Evolutionary conservation across 2,329 filamentous ascomycete species (phyloP).

Genomic region (Arthrinium puccinioides): DNA sequence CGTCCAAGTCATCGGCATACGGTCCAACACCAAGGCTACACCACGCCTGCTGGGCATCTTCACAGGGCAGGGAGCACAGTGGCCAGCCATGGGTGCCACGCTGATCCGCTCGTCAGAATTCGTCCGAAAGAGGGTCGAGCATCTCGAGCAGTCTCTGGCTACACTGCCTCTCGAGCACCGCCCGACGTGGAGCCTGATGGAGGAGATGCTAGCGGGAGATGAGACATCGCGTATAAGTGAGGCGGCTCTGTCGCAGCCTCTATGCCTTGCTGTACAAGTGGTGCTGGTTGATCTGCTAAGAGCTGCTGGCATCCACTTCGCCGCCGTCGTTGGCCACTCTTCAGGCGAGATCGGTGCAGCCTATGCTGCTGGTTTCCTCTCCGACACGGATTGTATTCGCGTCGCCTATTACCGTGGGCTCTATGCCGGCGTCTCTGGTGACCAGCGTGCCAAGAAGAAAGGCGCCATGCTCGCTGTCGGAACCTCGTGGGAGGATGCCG

Average conservation of each 20-base stretch:
- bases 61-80: conserved; percentile 27
- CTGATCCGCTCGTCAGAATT: conserved; percentile 8
- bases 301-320: conserved; percentile 23
- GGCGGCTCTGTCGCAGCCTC: conserved; percentile 25
- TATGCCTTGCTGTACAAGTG: conserved; percentile 33
- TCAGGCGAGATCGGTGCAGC: conserved; percentile 44
- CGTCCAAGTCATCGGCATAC: not conserved
- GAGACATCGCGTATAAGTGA: conserved; percentile 4
- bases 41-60: conserved; percentile 24
- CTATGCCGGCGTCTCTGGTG: conserved; percentile 15
- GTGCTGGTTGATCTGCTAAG: conserved; percentile 24
- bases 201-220: conserved; percentile 5
- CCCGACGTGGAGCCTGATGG: conserved; percentile 5
- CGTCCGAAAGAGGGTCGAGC: not conserved
- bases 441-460: conserved; percentile 8
- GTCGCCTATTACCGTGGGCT: conserved; percentile 38
- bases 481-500: conserved; percentile 26
- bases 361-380: conserved; percentile 38
- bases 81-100: conserved; percentile 22
- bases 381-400: conserved; percentile 30
- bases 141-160: not conserved
- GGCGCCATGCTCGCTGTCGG: conserved; percentile 44
- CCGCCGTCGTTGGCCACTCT: conserved; percentile 37
- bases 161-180: not conserved
- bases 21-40: not conserved